Percentiles rank a stretch among this genome's conserved stretches.
Conservation (phyloP, 164 flowering plant species). For the Vitis vinifera region DNA sequence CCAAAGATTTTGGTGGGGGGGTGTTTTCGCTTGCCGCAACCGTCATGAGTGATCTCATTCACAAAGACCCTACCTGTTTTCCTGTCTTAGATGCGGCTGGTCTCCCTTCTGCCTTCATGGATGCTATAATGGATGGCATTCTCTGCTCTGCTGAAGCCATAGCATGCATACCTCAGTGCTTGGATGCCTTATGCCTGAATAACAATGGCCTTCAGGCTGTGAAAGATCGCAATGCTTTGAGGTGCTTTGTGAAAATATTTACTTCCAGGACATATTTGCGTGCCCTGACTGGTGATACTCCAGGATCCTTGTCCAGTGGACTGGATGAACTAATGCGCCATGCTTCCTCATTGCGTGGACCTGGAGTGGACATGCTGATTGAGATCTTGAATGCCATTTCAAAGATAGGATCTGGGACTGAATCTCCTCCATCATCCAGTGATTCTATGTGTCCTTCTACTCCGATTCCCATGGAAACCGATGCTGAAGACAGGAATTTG, state of each 20-base stretch:
- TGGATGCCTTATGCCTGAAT: constrained; percentile 91
- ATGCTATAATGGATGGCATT: constrained; percentile 83
- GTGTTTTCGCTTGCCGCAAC: constrained; percentile 92
- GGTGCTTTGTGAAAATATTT: constrained; percentile 86
- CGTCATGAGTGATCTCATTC: constrained; percentile 94
- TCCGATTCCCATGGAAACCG: constrained; percentile 88
- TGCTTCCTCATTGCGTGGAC: constrained; percentile 72
- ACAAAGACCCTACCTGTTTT: constrained; percentile 88
- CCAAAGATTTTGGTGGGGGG: constrained; percentile 95
- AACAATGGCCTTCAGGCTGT: constrained; percentile 88
- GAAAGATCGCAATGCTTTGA: constrained; percentile 77
- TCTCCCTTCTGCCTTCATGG: constrained; percentile 80
- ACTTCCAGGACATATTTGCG: constrained; percentile 76
- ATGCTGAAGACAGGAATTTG: constrained; percentile 52
- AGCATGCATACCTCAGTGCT: constrained; percentile 85
- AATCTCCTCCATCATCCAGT: constrained; percentile 32
- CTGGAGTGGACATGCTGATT: constrained; percentile 83
- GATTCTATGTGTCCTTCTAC: constrained; percentile 37
- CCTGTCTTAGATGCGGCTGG: constrained; percentile 76
- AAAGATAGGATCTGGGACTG: constrained; percentile 65
- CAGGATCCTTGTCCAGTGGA: constrained; percentile 75
- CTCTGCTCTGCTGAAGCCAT: constrained; percentile 86
- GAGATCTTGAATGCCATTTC: constrained; percentile 63
- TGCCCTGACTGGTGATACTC: constrained; percentile 67
- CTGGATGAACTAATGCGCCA: constrained; percentile 94